Evolutionary conservation across 2,329 filamentous ascomycete genomes (phyloP).

Genomic region (Sclerotinia sclerotiorum): DNA sequence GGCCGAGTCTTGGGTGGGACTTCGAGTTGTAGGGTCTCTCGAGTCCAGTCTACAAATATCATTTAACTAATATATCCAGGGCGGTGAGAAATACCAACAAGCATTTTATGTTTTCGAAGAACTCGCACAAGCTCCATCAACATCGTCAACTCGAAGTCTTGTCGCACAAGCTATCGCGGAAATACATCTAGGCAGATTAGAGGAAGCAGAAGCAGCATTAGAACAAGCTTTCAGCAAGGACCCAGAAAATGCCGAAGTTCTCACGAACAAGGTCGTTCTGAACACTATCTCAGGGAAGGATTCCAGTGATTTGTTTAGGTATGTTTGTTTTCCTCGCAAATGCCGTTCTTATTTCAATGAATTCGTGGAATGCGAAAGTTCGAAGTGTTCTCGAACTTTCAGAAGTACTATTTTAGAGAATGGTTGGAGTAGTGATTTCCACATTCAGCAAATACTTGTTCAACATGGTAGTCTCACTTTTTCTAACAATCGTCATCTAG

Average conservation of each 20-base stretch:
- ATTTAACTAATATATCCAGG: conserved; percentile 54
- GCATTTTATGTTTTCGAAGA: conserved; percentile 98
- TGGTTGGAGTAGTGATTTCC: neutral
- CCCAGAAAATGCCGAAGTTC: conserved; percentile 66
- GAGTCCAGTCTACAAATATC: conserved; percentile 8
- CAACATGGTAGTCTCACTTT: conserved; percentile 19
- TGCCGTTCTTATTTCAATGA: neutral
- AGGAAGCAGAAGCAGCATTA: conserved; percentile 85
- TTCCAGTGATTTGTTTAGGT: conserved; percentile 60
- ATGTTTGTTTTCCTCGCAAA: conserved; percentile 41
- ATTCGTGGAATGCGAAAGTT: neutral
- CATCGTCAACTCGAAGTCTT: conserved; percentile 71
- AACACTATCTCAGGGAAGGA: conserved; percentile 76
- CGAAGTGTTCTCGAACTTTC: neutral
- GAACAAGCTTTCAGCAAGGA: conserved; percentile 77
- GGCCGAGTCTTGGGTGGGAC: conserved; percentile 90
- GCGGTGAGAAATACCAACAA: conserved; percentile 93
- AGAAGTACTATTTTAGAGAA: neutral
- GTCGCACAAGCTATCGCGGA: conserved; percentile 89
- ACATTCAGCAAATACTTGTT: neutral
- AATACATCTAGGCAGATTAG: conserved; percentile 81
- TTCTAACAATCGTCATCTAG: conserved; percentile 41
- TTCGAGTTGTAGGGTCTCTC: conserved; percentile 66
- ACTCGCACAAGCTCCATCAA: conserved; percentile 81
- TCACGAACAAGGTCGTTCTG: conserved; percentile 82